Evolutionary conservation across 2,329 filamentous ascomycete genomes (phyloP).

Genomic region (Fusarium pininemorale): DNA sequence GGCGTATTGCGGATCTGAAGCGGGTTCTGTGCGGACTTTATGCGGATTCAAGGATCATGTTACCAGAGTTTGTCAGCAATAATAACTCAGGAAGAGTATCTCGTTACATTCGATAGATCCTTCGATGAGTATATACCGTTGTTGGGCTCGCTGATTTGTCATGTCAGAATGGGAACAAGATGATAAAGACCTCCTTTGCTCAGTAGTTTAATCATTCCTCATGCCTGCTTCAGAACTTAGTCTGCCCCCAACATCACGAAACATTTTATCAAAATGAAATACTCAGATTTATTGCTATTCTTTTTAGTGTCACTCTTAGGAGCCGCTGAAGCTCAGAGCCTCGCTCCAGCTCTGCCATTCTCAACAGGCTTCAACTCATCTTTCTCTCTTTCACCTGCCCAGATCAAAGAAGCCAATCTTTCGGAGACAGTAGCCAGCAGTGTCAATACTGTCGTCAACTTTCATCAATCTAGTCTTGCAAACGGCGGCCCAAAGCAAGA

Average conservation of each 20-base stretch:
- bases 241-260: accelerated
- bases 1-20: background rate
- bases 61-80: background rate
- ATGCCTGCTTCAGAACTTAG: too few relatives aligned
- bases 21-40: background rate
- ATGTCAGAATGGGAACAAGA: background rate
- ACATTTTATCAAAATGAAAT: background rate
- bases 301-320: accelerated
- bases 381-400: background rate
- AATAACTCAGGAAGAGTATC: accelerated
- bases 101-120: background rate
- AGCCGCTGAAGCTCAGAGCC: background rate
- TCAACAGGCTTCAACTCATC: conserved; percentile 28
- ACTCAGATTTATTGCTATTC: accelerated
- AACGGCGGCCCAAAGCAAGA: conserved; percentile 29
- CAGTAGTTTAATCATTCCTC: background rate
- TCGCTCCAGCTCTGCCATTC: background rate
- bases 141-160: background rate
- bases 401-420: conserved; percentile 10
- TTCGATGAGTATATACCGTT: background rate
- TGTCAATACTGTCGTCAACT: conserved; percentile 18
- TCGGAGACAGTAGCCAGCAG: background rate
- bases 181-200: background rate
- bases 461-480: conserved; percentile 19
- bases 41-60: background rate